These are phyloP conservation scores for Mortierella antarctica DNA, from an alignment of 192 early-diverging fungal genomes.

Conservation along the genomic window DNA sequence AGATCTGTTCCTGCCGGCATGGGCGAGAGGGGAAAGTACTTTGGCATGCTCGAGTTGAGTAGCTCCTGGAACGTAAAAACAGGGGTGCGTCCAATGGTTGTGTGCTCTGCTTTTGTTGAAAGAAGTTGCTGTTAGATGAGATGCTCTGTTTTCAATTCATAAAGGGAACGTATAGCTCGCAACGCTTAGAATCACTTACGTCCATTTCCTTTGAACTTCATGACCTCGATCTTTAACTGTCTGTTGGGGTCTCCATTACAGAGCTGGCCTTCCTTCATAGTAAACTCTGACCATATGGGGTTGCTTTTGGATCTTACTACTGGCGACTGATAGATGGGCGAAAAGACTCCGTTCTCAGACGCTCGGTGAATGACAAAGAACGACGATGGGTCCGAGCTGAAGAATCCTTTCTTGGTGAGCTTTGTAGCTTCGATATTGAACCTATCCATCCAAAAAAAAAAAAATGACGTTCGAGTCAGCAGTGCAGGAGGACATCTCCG, in stretches of 20 bases:
- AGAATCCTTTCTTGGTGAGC: constrained; percentile 37
- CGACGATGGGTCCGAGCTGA: constrained; percentile 44
- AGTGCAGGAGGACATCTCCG: too few species aligned
- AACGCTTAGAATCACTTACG: constrained; percentile 27
- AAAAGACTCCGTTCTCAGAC: constrained; percentile 50
- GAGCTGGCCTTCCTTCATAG: constrained; percentile 44
- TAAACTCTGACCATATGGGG: constrained; percentile 46
- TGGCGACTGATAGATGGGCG: constrained; percentile 49
- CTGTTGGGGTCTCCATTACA: constrained; percentile 53
- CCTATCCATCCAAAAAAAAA: neutral
- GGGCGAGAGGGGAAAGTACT: constrained; percentile 44
- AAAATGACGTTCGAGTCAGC: neutral
- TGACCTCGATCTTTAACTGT: constrained; percentile 47
- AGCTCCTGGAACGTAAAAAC: constrained; percentile 40
- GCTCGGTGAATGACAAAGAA: constrained; percentile 56
- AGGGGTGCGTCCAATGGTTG: constrained; percentile 33
- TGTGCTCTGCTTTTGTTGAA: constrained; percentile 40
- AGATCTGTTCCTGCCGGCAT: constrained; percentile 36
- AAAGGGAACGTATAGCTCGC: neutral
- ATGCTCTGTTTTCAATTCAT: neutral
- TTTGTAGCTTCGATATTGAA: constrained; percentile 51
- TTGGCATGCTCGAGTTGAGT: constrained; percentile 15
- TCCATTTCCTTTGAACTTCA: constrained; percentile 47
- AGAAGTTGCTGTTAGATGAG: neutral
- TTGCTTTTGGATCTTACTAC: constrained; percentile 25